phyloP scores from a whole-genome alignment of 2,329 filamentous ascomycete genomes.

The Helminthosporium solani region DNA sequence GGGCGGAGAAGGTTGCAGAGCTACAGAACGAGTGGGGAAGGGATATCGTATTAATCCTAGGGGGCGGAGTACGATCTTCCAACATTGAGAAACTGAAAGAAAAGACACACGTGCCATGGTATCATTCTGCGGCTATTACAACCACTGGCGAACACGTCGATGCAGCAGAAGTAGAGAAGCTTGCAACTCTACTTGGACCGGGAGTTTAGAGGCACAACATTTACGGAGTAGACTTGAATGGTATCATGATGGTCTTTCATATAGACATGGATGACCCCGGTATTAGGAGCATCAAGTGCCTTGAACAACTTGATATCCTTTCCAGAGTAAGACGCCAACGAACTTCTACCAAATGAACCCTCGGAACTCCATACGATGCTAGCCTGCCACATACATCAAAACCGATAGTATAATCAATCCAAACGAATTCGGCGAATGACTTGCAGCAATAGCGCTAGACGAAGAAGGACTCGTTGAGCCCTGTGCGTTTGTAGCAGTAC shows the following conservation, averaged over 20 bases:
- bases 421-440: constrained; percentile 19
- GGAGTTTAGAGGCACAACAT: background rate
- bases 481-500: constrained; percentile 7
- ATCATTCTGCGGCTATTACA: constrained; percentile 50
- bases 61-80: constrained; percentile 51
- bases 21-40: constrained; percentile 31
- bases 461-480: constrained; percentile 14
- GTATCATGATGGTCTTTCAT: too few species aligned
- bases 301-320: too few species aligned
- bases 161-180: constrained; percentile 25
- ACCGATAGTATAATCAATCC: constrained; percentile 25
- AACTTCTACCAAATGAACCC: background rate
- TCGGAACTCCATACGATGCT: too few species aligned
- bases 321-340: too few species aligned
- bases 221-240: too few species aligned
- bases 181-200: constrained; percentile 11
- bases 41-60: constrained; percentile 50
- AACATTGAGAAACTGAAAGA: constrained; percentile 44
- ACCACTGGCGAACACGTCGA: constrained; percentile 35
- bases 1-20: constrained; percentile 34
- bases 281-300: too few species aligned
- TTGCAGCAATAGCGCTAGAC: constrained; percentile 21
- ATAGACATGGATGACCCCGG: too few species aligned
- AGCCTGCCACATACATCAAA: too few species aligned
- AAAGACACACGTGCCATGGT: constrained; percentile 34